Evolutionary conservation across 1,284 basidiomycete genomes (phyloP).

Genomic region (Malassezia psittaci): DNA sequence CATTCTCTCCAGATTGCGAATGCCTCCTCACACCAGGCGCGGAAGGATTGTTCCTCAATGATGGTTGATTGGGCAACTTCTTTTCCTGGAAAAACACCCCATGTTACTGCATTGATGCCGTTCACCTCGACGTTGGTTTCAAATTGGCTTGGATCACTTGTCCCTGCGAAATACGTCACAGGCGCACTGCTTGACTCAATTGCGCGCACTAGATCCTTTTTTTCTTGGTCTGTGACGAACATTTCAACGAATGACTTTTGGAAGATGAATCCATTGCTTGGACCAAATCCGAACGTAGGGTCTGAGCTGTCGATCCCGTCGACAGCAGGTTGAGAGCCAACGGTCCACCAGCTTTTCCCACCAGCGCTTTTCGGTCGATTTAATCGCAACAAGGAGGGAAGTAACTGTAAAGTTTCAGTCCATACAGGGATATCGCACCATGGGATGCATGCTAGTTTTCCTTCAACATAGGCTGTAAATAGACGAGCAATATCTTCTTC

Average conservation of each 20-base stretch:
- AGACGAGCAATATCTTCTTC: conserved; percentile 64
- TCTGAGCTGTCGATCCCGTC: conserved; percentile 39
- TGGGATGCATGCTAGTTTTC: conserved; percentile 63
- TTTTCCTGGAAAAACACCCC: conserved; percentile 50
- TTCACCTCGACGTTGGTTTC: conserved; percentile 46
- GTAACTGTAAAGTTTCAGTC: conserved; percentile 71
- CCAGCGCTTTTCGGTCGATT: conserved; percentile 48
- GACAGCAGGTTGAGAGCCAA: conserved; percentile 73
- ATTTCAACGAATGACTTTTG: conserved; percentile 98
- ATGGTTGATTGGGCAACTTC: conserved; percentile 51
- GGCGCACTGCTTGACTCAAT: conserved; percentile 56
- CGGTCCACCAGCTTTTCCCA: conserved; percentile 67
- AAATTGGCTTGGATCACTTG: conserved; percentile 50
- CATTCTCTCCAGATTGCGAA: conserved; percentile 94
- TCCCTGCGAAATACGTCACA: conserved; percentile 78
- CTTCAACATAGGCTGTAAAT: conserved; percentile 67
- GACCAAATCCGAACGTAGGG: conserved; percentile 80
- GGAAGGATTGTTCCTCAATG: conserved; percentile 51
- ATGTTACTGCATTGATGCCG: conserved; percentile 51
- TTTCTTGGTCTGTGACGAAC: conserved; percentile 62
- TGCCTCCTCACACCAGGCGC: conserved; percentile 67
- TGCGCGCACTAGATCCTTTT: conserved; percentile 58
- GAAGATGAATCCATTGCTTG: conserved; percentile 79
- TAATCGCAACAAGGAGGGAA: conserved; percentile 65
- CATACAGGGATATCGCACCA: conserved; percentile 80